Evolutionary conservation across 2,329 filamentous ascomycete species (phyloP).

Genomic region (Biscogniauxia mediterranea): DNA sequence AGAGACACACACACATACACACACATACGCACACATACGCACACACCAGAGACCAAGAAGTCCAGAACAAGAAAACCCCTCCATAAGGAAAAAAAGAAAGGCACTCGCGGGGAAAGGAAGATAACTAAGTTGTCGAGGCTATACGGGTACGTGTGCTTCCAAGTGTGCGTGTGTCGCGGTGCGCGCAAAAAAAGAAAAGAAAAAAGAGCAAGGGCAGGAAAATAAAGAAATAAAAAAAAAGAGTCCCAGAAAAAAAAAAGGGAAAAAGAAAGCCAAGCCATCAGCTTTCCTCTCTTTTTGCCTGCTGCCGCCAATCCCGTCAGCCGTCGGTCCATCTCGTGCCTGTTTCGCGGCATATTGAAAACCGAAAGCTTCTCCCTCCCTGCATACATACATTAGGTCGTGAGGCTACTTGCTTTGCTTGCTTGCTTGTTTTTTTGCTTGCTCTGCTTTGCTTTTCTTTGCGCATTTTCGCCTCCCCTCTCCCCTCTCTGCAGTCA

Average conservation of each 20-base stretch:
- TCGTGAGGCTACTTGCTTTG: background rate
- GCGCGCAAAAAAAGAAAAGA: conserved; percentile 6
- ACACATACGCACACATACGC: too few species aligned
- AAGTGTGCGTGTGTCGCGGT: conserved; percentile 7
- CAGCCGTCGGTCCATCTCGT: conserved; percentile 10
- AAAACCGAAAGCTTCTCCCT: conserved; percentile 9
- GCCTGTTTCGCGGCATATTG: conserved; percentile 15
- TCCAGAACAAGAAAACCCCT: background rate
- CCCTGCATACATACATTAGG: conserved; percentile 4
- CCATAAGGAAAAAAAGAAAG: background rate
- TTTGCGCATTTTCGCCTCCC: background rate
- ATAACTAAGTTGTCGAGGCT: conserved; percentile 6
- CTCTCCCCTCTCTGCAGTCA: conserved; percentile 31
- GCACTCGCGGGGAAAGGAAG: too few species aligned
- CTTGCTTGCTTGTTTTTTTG: background rate
- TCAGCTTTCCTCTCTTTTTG: background rate
- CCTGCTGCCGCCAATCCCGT: conserved; percentile 4
- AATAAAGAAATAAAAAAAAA: conserved; percentile 7
- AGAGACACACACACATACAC: background rate
- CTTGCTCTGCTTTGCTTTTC: background rate
- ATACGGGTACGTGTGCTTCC: conserved; percentile 1
- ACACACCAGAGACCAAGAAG: background rate
- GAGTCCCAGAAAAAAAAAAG: conserved; percentile 5
- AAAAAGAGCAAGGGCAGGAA: conserved; percentile 4
- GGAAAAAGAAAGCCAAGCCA: conserved; percentile 4